phyloP scores from a whole-genome alignment of 352 stramenopile genomes.

The Aphanomyces cochlioides region DNA sequence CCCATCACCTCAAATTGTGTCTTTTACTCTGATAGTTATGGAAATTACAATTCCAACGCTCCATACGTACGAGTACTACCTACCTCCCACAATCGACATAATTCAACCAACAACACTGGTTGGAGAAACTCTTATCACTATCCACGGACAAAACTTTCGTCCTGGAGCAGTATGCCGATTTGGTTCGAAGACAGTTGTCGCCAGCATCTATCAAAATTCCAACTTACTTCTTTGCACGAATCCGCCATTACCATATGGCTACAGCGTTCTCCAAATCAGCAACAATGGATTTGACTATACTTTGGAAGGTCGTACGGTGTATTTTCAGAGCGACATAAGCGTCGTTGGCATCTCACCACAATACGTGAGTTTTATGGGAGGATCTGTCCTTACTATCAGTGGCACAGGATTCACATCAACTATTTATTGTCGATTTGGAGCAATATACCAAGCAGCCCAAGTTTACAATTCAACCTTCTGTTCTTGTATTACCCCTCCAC shows the following conservation, averaged over 20 bases:
- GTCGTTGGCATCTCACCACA: conserved; percentile 34
- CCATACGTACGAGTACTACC: conserved; percentile 16
- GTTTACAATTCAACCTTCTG: conserved; percentile 26
- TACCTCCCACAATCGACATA: background rate
- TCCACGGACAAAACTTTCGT: conserved; percentile 11
- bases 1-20: background rate
- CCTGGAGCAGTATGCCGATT: conserved; percentile 13
- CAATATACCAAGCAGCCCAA: conserved; percentile 33
- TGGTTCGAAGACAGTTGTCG: conserved; percentile 10
- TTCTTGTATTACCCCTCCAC: conserved; percentile 11
- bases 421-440: conserved; percentile 45
- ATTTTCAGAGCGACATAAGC: conserved; percentile 40
- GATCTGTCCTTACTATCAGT: conserved; percentile 34
- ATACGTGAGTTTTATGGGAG: conserved; percentile 34
- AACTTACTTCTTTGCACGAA: conserved; percentile 36
- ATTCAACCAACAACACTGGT: conserved; percentile 9
- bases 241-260: conserved; percentile 35
- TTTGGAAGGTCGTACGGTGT: conserved; percentile 30
- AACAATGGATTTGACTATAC: conserved; percentile 54
- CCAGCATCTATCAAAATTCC: conserved; percentile 32
- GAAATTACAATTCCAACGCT: background rate
- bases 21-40: background rate
- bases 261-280: conserved; percentile 40
- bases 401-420: conserved; percentile 27
- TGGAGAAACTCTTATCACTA: background rate